Evolutionary conservation across 805 yeast species (phyloP), one percentile per base, ranked within the genome.

Genomic region (Kodamaea laetipori): DNA sequence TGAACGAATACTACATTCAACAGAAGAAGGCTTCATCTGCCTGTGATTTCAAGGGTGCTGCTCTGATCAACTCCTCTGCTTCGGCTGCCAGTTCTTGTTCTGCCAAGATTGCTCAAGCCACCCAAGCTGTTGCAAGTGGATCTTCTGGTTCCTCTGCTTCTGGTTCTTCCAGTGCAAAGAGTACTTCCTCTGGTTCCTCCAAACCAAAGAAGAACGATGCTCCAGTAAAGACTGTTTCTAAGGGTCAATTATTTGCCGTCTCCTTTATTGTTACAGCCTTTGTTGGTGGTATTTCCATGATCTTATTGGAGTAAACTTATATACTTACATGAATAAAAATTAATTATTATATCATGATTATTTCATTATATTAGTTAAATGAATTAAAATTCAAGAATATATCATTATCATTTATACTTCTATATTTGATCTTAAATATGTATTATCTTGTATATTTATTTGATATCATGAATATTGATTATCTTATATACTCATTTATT

Each of bases 1-100:
- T 86, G 66, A 80, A 84, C 51, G 44, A 45, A 39, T 58, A 56
- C 56, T 58, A 58, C 51, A 61, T 61, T 39, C 67, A 66, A 30
- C 74, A 82, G 47, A 70, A 67, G 49, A 60, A 60, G 38, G 49
- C 54, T 38, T 44, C 63, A 1, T 63, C 73, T 43, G 86, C 85
- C 39, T 84, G 90, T 74, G 80, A 78, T 63, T 85, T 85, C 66
- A 66, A 70, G 49, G 92, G 92, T 47, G 78, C 87, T 39, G 89
- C 87, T 39, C 56, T 82, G 36, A 49, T 69, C 23, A 60, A 61
- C 41, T 53, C 50, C 37, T 47, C 55, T 34, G 67, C 69, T 5
- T 47, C 59, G 17, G 52, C 63, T n/a, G 63, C 57, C 24, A 43
- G 57, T 23, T 56, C 71, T 0, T 71, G 73, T 48, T 53, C 64